These are phyloP conservation scores for Trypanosoma platydactyli DNA, from an alignment of 208 protist species.

Conservation along the genomic window DNA sequence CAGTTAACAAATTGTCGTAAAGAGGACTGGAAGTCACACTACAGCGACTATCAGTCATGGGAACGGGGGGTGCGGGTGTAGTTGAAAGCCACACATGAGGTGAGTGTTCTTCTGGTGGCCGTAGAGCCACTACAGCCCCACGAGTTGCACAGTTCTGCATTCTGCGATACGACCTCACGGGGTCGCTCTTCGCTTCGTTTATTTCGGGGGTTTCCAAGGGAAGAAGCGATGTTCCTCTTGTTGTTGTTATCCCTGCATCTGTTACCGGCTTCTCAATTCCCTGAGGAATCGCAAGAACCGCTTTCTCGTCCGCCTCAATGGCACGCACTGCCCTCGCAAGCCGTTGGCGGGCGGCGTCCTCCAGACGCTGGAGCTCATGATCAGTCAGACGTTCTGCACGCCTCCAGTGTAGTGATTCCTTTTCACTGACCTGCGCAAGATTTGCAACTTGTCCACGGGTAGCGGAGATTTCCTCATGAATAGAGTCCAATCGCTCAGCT, in stretches of 20 bases:
- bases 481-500: conserved; percentile 40
- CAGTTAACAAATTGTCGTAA: conserved; percentile 18
- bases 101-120: not conserved
- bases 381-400: conserved; percentile 47
- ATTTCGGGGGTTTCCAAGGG: not conserved
- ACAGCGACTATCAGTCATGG: not conserved
- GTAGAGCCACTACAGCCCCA: not conserved
- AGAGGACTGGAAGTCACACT: not conserved
- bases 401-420: conserved; percentile 61
- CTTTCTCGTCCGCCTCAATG: conserved; percentile 20
- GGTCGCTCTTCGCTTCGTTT: not conserved
- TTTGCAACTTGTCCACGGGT: conserved; percentile 42
- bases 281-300: not conserved
- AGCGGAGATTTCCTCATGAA: conserved; percentile 41
- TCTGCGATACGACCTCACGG: conserved; percentile 12
- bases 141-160: conserved; percentile 12
- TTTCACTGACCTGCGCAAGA: conserved; percentile 41
- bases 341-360: conserved; percentile 45
- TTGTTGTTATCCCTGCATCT: not conserved
- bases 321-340: conserved; percentile 40
- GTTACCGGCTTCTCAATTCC: not conserved
- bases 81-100: not conserved
- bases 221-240: not conserved
- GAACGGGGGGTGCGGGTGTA: not conserved
- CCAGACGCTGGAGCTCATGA: conserved; percentile 49